Evolutionary conservation across 352 stramenopile species (phyloP).

Genomic region (Saprolegnia parasitica): DNA sequence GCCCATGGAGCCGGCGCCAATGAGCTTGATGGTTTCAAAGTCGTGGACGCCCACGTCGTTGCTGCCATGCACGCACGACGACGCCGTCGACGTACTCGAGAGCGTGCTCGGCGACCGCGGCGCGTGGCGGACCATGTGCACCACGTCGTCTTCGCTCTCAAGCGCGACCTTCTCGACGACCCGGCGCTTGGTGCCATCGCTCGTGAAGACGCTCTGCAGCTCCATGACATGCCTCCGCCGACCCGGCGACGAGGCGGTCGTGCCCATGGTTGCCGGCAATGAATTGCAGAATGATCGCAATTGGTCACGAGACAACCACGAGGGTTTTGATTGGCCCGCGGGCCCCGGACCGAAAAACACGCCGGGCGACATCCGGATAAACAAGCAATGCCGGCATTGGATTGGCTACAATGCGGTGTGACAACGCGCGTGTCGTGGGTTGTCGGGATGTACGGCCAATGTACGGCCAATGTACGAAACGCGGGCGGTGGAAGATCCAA

Average conservation of each 20-base stretch:
- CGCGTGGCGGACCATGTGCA: neutral
- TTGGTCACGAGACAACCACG: neutral
- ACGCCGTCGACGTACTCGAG: slow-evolving; percentile 18
- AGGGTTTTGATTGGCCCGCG: too few relatives aligned
- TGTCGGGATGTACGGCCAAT: neutral
- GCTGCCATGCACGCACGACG: neutral
- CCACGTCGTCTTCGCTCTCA: slow-evolving; percentile 1
- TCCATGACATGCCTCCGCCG: slow-evolving; percentile 8
- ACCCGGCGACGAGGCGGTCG: neutral
- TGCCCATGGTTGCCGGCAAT: neutral
- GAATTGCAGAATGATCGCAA: neutral
- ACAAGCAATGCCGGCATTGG: neutral
- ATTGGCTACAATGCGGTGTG: neutral
- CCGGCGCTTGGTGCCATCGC: slow-evolving; percentile 16
- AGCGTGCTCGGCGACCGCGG: slow-evolving; percentile 12
- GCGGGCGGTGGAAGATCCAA: neutral
- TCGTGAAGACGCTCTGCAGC: slow-evolving; percentile 23
- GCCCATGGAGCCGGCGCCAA: slow-evolving; percentile 84
- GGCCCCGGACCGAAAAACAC: neutral
- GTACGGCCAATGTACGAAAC: neutral
- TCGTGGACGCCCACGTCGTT: slow-evolving; percentile 43
- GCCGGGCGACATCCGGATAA: neutral
- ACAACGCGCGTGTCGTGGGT: neutral
- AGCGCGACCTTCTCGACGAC: slow-evolving; percentile 24
- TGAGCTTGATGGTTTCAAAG: slow-evolving; percentile 85